These are phyloP conservation scores for Boechera retrofracta DNA, from an alignment of 345 rosid genomes.

Conservation along the genomic window DNA sequence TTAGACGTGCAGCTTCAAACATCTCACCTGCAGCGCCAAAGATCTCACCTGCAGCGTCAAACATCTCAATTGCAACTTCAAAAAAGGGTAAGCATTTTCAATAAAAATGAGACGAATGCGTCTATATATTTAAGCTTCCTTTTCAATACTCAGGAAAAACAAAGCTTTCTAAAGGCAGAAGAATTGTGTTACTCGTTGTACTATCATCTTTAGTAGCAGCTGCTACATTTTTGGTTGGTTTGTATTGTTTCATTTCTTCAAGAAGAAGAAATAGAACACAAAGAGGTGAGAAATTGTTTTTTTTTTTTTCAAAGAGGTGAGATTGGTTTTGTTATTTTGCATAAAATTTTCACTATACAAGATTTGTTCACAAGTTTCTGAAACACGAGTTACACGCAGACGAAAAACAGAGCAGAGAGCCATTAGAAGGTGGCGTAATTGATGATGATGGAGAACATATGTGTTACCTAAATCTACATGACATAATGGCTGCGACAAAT, in stretches of 20 bases:
- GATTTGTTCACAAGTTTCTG: neutral
- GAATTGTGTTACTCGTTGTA: neutral
- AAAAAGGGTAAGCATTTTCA: neutral
- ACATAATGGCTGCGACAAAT: slow-evolving; percentile 9
- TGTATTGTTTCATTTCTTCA: neutral
- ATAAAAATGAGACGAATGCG: too few relatives aligned
- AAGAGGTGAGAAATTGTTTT: too few relatives aligned
- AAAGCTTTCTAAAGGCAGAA: neutral
- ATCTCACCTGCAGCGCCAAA: too few relatives aligned
- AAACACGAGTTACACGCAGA: neutral
- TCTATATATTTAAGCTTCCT: too few relatives aligned
- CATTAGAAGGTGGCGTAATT: neutral
- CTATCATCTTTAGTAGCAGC: neutral
- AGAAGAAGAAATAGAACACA: neutral
- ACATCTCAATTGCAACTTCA: neutral
- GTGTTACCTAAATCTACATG: neutral
- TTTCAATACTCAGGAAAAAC: neutral
- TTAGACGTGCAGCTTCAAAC: too few relatives aligned
- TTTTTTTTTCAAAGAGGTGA: neutral
- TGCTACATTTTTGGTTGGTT: neutral
- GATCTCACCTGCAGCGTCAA: neutral
- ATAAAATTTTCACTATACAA: too few relatives aligned
- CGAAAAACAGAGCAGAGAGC: neutral
- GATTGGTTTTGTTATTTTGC: neutral
- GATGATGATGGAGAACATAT: neutral